Conservation (phyloP, 495 filamentous ascomycete species). For the Hypoxylon perforatum region DNA sequence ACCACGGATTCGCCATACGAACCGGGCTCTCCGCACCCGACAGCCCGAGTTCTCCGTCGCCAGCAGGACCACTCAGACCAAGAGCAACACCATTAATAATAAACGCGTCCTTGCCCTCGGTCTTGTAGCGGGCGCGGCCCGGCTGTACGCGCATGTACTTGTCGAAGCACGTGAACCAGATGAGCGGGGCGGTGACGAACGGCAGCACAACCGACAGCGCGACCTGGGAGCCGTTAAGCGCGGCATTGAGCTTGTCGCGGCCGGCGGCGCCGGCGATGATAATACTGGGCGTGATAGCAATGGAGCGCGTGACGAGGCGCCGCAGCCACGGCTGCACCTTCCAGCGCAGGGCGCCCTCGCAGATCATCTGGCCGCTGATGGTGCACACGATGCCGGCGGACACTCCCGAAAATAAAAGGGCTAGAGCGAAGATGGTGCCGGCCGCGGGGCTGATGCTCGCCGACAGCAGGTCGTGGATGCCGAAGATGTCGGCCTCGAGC, state of each 20-base stretch:
- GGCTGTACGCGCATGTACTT: conserved; percentile 80
- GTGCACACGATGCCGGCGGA: conserved; percentile 86
- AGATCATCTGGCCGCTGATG: conserved; percentile 85
- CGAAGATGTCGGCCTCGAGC: conserved; percentile 78
- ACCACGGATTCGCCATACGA: conserved; percentile 71
- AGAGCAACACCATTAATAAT: conserved; percentile 28
- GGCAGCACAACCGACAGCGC: conserved; percentile 83
- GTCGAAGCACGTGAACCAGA: conserved; percentile 86
- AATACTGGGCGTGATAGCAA: conserved; percentile 83
- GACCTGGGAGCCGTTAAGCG: conserved; percentile 82
- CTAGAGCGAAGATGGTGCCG: conserved; percentile 80
- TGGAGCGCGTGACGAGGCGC: conserved; percentile 74
- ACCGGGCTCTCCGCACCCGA: conserved; percentile 42
- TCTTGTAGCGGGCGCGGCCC: conserved; percentile 47
- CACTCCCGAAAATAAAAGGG: conserved; percentile 79
- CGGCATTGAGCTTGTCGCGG: conserved; percentile 73
- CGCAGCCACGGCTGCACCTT: conserved; percentile 76
- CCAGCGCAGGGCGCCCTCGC: conserved; percentile 82
- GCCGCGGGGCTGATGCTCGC: conserved; percentile 73
- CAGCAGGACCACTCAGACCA: not conserved
- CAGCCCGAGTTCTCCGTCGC: conserved; percentile 35
- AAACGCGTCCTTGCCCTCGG: conserved; percentile 36
- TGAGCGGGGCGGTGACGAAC: conserved; percentile 82
- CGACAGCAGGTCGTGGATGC: conserved; percentile 82
- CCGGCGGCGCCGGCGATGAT: conserved; percentile 85